Evolutionary conservation across 352 stramenopile genomes (phyloP).

Genomic region (Globisporangium paddicum): DNA sequence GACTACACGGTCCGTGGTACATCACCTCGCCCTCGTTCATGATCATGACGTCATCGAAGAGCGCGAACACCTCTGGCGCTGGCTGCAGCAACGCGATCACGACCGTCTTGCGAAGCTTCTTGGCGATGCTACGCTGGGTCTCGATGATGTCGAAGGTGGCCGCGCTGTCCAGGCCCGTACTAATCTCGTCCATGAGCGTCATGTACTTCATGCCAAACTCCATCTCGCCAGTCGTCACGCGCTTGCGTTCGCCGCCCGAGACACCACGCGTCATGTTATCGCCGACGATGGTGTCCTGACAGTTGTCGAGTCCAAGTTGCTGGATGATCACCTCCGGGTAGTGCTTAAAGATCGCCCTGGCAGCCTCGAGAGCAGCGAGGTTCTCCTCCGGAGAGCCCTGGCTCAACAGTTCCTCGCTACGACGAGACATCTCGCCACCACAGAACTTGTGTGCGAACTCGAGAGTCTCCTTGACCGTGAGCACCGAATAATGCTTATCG

Average conservation of each 20-base stretch:
- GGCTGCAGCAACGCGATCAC: conserved; percentile 57
- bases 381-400: conserved; percentile 28
- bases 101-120: conserved; percentile 37
- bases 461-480: conserved; percentile 52
- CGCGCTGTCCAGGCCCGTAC: conserved; percentile 85
- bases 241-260: conserved; percentile 45
- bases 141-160: conserved; percentile 89
- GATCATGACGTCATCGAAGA: conserved; percentile 57
- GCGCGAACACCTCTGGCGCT: conserved; percentile 41
- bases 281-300: conserved; percentile 50
- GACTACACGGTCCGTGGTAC: conserved; percentile 50
- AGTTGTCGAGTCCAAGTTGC: conserved; percentile 33
- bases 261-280: conserved; percentile 39
- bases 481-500: conserved; percentile 22
- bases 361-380: conserved; percentile 13
- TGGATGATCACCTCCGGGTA: conserved; percentile 40
- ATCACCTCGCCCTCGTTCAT: conserved; percentile 58
- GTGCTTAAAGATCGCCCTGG: conserved; percentile 17
- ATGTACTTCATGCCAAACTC: conserved; percentile 44
- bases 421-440: conserved; percentile 13
- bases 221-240: conserved; percentile 65
- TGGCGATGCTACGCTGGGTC: conserved; percentile 34
- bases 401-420: conserved; percentile 33
- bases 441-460: conserved; percentile 36
- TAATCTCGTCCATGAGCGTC: conserved; percentile 85